Percentiles rank a stretch among this genome's conserved stretches.
Evolutionary conservation across 768 basidiomycete species (phyloP).

Genomic region (Butyriboletus loyo): DNA sequence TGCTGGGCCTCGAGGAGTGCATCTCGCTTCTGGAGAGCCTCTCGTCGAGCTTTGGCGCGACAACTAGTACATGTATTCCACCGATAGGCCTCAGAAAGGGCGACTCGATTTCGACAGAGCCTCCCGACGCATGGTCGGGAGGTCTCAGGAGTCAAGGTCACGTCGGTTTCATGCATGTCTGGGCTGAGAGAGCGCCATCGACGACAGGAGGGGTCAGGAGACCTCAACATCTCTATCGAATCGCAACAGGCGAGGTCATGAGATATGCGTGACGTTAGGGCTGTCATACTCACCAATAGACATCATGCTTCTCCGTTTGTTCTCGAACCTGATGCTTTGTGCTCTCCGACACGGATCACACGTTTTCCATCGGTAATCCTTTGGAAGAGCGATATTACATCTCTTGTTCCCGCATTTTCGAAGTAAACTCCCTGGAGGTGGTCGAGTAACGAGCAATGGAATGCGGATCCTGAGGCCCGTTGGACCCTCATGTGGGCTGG

Average conservation of each 20-base stretch:
- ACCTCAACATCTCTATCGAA: not conserved
- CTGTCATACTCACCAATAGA: conserved; percentile 6
- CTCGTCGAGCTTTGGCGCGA: conserved; percentile 22
- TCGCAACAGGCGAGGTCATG: conserved; percentile 5
- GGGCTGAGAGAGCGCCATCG: conserved; percentile 11
- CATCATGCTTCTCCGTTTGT: not conserved
- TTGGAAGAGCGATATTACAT: conserved; percentile 35
- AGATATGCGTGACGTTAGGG: not conserved
- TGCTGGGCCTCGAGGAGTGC: not conserved
- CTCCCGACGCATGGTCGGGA: conserved; percentile 39
- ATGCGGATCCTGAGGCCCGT: conserved; percentile 19
- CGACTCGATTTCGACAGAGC: conserved; percentile 37
- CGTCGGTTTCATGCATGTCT: not conserved
- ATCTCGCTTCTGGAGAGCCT: not conserved
- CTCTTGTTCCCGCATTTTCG: conserved; percentile 33
- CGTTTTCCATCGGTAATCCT: conserved; percentile 39
- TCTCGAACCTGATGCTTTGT: conserved; percentile 28
- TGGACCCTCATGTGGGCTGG: not conserved
- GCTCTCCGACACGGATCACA: conserved; percentile 42
- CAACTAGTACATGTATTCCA: conserved; percentile 42
- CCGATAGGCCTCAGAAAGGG: conserved; percentile 35
- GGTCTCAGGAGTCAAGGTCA: conserved; percentile 8
- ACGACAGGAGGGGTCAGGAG: not conserved
- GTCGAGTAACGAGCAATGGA: conserved; percentile 19
- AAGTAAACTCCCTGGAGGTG: conserved; percentile 1